These are phyloP conservation scores for Wickerhamomyces chaumierensis DNA, from an alignment of 805 yeast species.

Conservation along the genomic window DNA sequence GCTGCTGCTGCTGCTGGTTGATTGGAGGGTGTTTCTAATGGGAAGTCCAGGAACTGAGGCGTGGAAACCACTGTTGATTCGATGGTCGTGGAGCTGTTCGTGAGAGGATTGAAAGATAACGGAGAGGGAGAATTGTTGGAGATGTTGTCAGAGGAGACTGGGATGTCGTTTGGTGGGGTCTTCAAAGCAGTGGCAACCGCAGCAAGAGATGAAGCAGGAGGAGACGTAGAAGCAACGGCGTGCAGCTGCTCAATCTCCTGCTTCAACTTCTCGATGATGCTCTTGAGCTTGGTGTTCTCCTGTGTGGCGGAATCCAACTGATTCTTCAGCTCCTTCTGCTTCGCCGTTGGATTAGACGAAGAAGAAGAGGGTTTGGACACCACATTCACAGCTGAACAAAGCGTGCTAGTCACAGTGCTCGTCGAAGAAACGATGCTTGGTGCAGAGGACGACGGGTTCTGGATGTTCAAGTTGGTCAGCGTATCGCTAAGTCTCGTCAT, in stretches of 20 bases:
- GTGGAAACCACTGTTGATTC: not conserved
- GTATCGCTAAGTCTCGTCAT: constrained; percentile 8
- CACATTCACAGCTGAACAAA: too few relatives aligned
- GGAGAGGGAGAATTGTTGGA: not conserved
- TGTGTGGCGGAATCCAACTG: constrained; percentile 31
- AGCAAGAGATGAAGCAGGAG: not conserved
- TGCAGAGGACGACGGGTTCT: too few relatives aligned
- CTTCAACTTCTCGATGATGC: constrained; percentile 27
- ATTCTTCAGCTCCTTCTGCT: constrained; percentile 20
- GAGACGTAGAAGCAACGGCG: too few relatives aligned
- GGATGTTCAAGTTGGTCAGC: constrained; percentile 8
- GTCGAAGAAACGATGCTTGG: too few relatives aligned
- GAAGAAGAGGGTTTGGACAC: too few relatives aligned
- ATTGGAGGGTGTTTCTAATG: too few relatives aligned
- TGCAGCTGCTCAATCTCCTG: constrained; percentile 25
- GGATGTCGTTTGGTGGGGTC: too few relatives aligned
- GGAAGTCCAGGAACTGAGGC: not conserved
- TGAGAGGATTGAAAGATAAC: too few relatives aligned
- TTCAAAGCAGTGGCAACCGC: too few relatives aligned
- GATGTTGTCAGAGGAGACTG: too few relatives aligned
- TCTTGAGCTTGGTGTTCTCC: constrained; percentile 33
- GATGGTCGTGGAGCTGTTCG: too few relatives aligned
- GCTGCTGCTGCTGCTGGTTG: constrained; percentile 1
- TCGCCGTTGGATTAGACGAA: not conserved
- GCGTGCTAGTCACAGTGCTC: too few relatives aligned